Evolutionary conservation across 352 stramenopile genomes (phyloP).

Genomic region (Pythium dissotocum): DNA sequence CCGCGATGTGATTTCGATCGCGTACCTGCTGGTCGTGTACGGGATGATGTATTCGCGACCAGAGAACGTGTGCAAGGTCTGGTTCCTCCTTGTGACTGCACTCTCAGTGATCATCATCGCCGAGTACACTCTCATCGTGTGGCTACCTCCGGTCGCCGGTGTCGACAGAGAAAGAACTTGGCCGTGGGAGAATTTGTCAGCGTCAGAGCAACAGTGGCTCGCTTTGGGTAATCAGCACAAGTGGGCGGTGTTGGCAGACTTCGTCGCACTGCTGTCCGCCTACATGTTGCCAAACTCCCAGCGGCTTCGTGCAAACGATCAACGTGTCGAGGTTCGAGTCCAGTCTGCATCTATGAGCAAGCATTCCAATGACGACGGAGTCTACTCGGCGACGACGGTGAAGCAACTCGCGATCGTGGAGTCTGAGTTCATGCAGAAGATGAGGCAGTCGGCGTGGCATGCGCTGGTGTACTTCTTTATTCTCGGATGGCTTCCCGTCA

Average conservation of each 20-base stretch:
- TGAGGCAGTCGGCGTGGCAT: constrained; percentile 67
- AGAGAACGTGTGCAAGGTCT: constrained; percentile 52
- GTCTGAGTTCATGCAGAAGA: constrained; percentile 59
- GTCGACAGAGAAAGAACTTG: constrained; percentile 59
- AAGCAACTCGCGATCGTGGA: constrained; percentile 18
- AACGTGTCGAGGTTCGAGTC: constrained; percentile 35
- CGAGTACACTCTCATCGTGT: constrained; percentile 75
- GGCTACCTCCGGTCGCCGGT: constrained; percentile 57
- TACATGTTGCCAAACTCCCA: constrained; percentile 73
- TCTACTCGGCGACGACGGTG: constrained; percentile 1
- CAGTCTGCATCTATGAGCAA: constrained; percentile 15
- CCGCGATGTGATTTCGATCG: constrained; percentile 70
- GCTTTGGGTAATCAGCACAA: constrained; percentile 71
- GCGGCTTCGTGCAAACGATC: constrained; percentile 25
- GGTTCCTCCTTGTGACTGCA: constrained; percentile 53
- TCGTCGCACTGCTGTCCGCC: constrained; percentile 61
- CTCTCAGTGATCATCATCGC: constrained; percentile 69
- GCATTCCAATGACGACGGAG: constrained; percentile 8
- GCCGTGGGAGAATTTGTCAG: constrained; percentile 57
- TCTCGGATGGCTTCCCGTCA: constrained; percentile 61
- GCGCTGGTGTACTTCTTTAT: constrained; percentile 69
- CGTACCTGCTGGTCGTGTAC: constrained; percentile 83
- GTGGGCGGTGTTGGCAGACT: constrained; percentile 78
- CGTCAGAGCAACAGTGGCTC: constrained; percentile 66
- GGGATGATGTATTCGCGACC: constrained; percentile 69